These are phyloP conservation scores for Cutaneotrichosporon sp. DNA, from an alignment of 1,284 basidiomycete genomes.

Conservation along the genomic window DNA sequence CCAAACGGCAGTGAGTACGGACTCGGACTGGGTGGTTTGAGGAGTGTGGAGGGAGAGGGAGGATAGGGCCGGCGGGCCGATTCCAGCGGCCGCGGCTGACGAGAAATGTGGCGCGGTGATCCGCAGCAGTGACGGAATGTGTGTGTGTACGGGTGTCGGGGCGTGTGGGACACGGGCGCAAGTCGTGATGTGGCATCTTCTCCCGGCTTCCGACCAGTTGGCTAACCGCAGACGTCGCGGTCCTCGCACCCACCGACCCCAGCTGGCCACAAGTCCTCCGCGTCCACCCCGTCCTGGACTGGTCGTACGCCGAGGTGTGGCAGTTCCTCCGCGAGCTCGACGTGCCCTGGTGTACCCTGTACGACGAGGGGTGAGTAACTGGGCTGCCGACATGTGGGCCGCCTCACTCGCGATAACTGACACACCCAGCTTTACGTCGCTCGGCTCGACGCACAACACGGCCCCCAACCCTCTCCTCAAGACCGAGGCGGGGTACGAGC, in stretches of 20 bases:
- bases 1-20: slow-evolving; percentile 85
- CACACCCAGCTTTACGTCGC: slow-evolving; percentile 75
- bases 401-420: neutral
- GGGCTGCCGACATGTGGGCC: too few relatives aligned
- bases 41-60: neutral
- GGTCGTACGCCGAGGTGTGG: slow-evolving; percentile 91
- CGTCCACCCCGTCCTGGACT: slow-evolving; percentile 94
- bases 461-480: slow-evolving; percentile 83
- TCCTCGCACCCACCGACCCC: slow-evolving; percentile 75
- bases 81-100: too few relatives aligned
- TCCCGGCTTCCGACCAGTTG: too few relatives aligned
- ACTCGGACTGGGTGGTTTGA: too few relatives aligned
- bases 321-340: slow-evolving; percentile 72
- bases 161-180: too few relatives aligned
- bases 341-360: slow-evolving; percentile 83
- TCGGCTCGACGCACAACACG: slow-evolving; percentile 94
- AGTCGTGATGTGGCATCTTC: too few relatives aligned
- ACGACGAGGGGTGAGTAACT: slow-evolving; percentile 82
- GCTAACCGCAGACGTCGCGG: slow-evolving; percentile 59
- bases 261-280: slow-evolving; percentile 89
- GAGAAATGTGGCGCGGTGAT: too few relatives aligned
- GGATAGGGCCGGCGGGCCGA: neutral
- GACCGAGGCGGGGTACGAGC: slow-evolving; percentile 35
- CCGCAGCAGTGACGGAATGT: too few relatives aligned
- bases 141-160: too few relatives aligned